Conservation (phyloP, 73 alveolate genomes). For the Breviolum minutum region DNA sequence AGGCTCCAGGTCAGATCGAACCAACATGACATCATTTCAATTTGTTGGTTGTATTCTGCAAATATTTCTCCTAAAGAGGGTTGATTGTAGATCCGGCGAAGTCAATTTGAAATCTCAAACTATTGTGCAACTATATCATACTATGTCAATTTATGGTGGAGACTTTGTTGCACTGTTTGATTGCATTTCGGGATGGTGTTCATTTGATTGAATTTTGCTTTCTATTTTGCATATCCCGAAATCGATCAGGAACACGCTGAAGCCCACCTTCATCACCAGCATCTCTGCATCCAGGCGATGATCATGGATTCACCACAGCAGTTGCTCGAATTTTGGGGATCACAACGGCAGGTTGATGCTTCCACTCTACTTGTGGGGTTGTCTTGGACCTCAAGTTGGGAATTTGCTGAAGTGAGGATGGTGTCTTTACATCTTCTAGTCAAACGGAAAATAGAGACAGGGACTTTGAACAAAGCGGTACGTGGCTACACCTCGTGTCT, state of each 20-base stretch:
- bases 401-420: neutral
- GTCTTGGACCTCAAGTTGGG: neutral
- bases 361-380: constrained; percentile 85
- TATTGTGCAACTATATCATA: too few relatives aligned
- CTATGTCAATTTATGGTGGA: neutral
- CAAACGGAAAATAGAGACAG: neutral
- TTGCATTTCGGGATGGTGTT: too few relatives aligned
- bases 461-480: too few relatives aligned
- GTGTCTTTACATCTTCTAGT: neutral
- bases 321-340: neutral
- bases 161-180: neutral
- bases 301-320: neutral
- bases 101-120: too few relatives aligned
- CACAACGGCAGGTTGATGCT: constrained; percentile 53
- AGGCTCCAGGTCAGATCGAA: constrained; percentile 45
- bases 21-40: neutral
- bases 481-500: too few relatives aligned
- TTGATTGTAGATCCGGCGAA: too few relatives aligned
- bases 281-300: constrained; percentile 80
- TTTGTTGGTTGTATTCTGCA: too few relatives aligned
- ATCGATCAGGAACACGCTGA: constrained; percentile 21
- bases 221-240: neutral
- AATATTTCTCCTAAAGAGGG: too few relatives aligned
- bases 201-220: neutral
- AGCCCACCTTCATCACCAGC: constrained; percentile 70